Percentiles rank a stretch among this genome's conserved stretches.
Evolutionary conservation across 495 filamentous ascomycete genomes (phyloP).

Genomic region (Tuber brumale): DNA sequence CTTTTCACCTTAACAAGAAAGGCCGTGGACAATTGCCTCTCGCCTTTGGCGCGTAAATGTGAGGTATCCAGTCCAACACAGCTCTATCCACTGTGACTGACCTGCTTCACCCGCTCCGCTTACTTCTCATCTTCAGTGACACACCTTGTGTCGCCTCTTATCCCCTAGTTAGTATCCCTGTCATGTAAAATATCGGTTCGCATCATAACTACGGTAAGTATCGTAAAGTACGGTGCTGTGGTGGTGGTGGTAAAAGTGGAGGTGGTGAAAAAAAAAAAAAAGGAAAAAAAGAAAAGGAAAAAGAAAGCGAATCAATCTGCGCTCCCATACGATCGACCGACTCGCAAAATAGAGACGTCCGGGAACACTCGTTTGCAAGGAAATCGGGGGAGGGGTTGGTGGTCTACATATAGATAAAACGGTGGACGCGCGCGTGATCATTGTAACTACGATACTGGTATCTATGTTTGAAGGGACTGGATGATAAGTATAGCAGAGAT

Average conservation of each 20-base stretch:
- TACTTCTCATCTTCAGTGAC: background rate
- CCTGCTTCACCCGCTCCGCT: background rate
- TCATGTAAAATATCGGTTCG: conserved; percentile 1
- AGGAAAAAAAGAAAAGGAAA: background rate
- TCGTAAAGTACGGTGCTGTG: background rate
- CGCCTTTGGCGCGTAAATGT: background rate
- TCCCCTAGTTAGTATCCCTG: background rate
- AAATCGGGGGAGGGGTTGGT: conserved; percentile 33
- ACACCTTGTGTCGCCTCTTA: background rate
- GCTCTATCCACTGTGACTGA: background rate
- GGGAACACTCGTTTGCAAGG: background rate
- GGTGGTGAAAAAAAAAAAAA: conserved; percentile 25
- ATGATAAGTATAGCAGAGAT: background rate
- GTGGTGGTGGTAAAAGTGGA: conserved; percentile 14
- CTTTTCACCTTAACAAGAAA: background rate
- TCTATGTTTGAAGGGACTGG: background rate
- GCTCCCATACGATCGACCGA: background rate
- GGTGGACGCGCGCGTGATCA: conserved; percentile 24
- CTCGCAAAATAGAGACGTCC: background rate
- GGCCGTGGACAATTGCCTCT: background rate
- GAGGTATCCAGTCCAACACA: background rate
- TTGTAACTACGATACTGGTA: background rate
- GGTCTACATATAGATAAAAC: conserved; percentile 36
- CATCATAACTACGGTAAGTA: background rate
- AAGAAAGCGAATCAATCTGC: background rate